Evolutionary conservation across 1,284 basidiomycete species (phyloP), one percentile per base, ranked within the genome.

Genomic region (Mycosarcoma mackinlayi): DNA sequence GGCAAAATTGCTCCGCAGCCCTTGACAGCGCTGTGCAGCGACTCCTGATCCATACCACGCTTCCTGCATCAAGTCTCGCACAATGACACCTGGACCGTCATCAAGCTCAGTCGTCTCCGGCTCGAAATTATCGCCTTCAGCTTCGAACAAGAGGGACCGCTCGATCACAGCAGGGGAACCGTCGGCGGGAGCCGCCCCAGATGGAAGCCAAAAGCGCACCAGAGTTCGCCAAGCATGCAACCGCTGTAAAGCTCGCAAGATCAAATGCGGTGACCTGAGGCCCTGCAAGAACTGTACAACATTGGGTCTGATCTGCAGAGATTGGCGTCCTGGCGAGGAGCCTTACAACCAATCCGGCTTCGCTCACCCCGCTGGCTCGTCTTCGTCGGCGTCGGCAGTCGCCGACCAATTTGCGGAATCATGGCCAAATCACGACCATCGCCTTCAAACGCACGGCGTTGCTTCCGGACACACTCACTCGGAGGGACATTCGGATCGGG

Each of bases 241-340:
- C 19, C 64, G 69, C n/a, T 72, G 69, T 53, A 72, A 72, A 50
- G 63, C 69, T 16, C 58, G 69, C 34, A 72, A 72, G 53, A 72
- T 72, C 55, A 72, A 72, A 35, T 72, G 69, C 33, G 69, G 69
- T 27, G 64, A 72, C 25, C 52, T 67, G 6, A 46, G 69, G 52
- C 69, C 69, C 3, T 72, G 69, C 64, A 62, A 67, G 45, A 66
- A 72, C 21, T 72, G 69, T 56, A 72, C 69, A 40, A 55, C 51
- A 10, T 53, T 67, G 44, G 69, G 69, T 11, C 47, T 72, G 16
- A 57, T 55, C 28, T 72, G 69, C 19, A 49, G 59, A 10, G 69
- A 72, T 39, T 72, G 69, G 69, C 59, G 69, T 23, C 69, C 69
- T 16, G 69, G 69, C 7, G 64, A 72, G 57, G 64, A 67, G 28